Base-by-base conservation (phyloP, 495 filamentous ascomycete genomes). In the Aspergillus heteromorphus region DNA sequence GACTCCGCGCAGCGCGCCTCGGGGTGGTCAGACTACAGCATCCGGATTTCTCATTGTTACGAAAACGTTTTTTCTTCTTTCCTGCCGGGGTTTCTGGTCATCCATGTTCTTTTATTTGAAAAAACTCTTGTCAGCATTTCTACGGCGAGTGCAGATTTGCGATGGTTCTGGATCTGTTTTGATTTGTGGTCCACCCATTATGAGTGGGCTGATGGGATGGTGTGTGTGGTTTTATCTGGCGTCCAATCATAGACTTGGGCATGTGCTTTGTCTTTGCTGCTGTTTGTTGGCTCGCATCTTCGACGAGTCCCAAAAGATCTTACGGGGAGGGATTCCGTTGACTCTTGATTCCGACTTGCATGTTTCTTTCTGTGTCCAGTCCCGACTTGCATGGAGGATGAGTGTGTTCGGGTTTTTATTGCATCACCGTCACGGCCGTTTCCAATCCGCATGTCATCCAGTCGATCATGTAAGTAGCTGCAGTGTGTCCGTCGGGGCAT, bases 241-340 rank as follows among this genome's bases (percentile, higher is more conserved):
- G 72, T 75, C 72, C 67, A 69, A 66, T 66, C 60, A 75, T 75
- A 75, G 72, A 75, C 69, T 61, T 67, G 72, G 72, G 72, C 72
- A 75, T 75, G 71, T 73, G 59, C 63, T 62, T 60, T 54, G 62
- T 67, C 65, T 68, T 60, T 67, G 53, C 57, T 61, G 48, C 58
- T 61, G 48, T 47, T 45, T 40, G 55, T 53, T 47, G 34, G 31
- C 49, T 55, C 54, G 11, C 61, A 53, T 58, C 52, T 49, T 51
- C 21, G 48, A 54, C 27, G 51, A 43, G 55, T 41, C 43, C 45
- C 9, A 58, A 62, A 59, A 55, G 48, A 52, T 48, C 49, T 49
- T 34, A 42, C 14, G 56, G 20, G 62, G 65, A 70, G 61, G 66
- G 58, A 60, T 60, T 56, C 53, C 57, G 61, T 71, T 61, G 63